These are phyloP conservation scores for Boletus patriciae DNA, from an alignment of 768 basidiomycete species.

Conservation along the genomic window DNA sequence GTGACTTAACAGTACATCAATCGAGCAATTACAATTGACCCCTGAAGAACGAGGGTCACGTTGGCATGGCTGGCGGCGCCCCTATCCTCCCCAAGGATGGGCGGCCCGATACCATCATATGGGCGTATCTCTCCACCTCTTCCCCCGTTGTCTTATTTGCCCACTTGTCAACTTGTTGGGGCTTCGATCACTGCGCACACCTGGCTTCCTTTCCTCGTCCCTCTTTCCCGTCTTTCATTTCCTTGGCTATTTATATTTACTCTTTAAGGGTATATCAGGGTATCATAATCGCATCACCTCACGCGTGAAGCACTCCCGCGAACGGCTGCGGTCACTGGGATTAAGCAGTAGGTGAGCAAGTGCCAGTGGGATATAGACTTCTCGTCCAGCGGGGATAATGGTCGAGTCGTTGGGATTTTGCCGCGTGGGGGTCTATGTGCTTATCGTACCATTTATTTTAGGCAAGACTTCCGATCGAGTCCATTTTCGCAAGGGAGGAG, in stretches of 20 bases:
- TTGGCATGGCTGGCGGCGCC: background rate
- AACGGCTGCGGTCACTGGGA: slow-evolving; percentile 12
- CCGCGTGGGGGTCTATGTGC: slow-evolving; percentile 17
- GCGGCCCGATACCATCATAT: too few species aligned
- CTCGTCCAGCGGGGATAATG: slow-evolving; percentile 14
- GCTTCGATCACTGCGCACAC: slow-evolving; percentile 6
- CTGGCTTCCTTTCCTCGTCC: slow-evolving; percentile 4
- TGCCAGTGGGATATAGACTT: slow-evolving; percentile 2
- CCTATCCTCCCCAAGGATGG: background rate
- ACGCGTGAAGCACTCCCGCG: background rate
- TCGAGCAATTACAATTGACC: background rate
- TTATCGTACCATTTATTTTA: slow-evolving; percentile 5
- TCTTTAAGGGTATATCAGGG: background rate
- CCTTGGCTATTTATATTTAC: slow-evolving; percentile 11
- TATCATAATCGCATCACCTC: background rate
- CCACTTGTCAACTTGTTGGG: background rate
- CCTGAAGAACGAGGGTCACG: background rate
- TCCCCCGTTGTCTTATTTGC: slow-evolving; percentile 3
- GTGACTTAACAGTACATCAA: background rate
- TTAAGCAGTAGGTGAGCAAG: slow-evolving; percentile 13
- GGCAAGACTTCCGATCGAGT: background rate
- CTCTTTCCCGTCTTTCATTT: background rate
- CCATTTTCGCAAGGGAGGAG: background rate
- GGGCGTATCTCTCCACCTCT: too few species aligned
- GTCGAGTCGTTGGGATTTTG: slow-evolving; percentile 3